A percentile compares a stretch with the other conserved stretches of the same genome.
Conservation (phyloP, 768 basidiomycete species). For the Boletus reticulatus region DNA sequence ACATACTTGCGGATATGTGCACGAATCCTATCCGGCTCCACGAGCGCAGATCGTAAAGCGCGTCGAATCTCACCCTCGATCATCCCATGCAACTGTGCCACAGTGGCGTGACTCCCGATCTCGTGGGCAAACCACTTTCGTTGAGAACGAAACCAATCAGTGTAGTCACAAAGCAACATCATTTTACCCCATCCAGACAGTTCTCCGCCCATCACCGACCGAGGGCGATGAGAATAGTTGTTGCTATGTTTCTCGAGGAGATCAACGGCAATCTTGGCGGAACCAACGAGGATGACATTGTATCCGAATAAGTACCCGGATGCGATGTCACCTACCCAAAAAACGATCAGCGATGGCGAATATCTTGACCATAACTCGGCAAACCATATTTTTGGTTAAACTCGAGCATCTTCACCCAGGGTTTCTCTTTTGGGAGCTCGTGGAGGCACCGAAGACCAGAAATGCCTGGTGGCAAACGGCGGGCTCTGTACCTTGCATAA, state of each 20-base stretch:
- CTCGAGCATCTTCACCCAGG: neutral
- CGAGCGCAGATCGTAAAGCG: conserved; percentile 18
- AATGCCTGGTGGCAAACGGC: neutral
- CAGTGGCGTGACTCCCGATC: conserved; percentile 6
- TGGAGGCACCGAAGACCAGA: neutral
- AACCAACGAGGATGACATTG: conserved; percentile 28
- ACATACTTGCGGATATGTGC: neutral
- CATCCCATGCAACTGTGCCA: conserved; percentile 10
- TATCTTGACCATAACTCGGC: neutral
- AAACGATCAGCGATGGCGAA: neutral
- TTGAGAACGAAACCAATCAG: conserved; percentile 5
- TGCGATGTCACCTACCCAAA: neutral
- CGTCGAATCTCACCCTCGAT: conserved; percentile 13
- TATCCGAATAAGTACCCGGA: conserved; percentile 12
- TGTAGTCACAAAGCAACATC: conserved; percentile 11
- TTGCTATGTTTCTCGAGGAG: conserved; percentile 44
- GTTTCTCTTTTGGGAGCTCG: neutral
- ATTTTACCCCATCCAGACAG: conserved; percentile 16
- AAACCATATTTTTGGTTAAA: neutral
- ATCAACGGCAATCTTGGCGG: conserved; percentile 39
- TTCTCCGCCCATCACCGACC: conserved; percentile 17
- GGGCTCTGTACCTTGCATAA: neutral
- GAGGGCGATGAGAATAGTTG: conserved; percentile 37
- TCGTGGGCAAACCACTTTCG: conserved; percentile 17
- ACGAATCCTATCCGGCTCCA: neutral